Conservation (phyloP, 352 stramenopile genomes). For the Lagenidium giganteum region DNA sequence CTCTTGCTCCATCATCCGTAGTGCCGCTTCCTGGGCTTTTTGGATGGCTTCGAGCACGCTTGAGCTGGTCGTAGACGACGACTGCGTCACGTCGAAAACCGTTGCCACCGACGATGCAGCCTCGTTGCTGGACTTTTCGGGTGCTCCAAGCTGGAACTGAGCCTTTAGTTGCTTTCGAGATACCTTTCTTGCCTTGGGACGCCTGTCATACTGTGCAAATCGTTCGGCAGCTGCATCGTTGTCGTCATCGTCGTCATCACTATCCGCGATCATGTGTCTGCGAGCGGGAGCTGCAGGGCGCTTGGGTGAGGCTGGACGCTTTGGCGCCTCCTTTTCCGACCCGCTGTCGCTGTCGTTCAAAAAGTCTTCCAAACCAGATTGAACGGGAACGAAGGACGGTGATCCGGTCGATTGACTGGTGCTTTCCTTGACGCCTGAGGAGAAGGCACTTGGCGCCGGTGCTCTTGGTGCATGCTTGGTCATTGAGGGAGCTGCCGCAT, state of each 20-base stretch:
- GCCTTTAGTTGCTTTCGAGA: constrained; percentile 36
- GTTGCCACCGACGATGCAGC: constrained; percentile 12
- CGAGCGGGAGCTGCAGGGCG: background rate
- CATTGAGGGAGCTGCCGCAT: no score
- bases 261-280: constrained; percentile 2
- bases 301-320: background rate
- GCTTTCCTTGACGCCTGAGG: background rate
- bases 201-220: constrained; percentile 40
- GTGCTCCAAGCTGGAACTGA: constrained; percentile 30
- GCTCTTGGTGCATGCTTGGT: background rate
- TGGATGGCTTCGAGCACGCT: constrained; percentile 70
- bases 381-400: no score
- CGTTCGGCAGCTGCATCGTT: constrained; percentile 19
- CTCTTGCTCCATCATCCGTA: constrained; percentile 42
- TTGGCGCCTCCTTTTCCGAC: constrained; percentile 17
- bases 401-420: constrained; percentile 19
- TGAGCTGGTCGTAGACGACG: constrained; percentile 11
- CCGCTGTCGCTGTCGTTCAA: constrained; percentile 65
- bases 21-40: constrained; percentile 53
- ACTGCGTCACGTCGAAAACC: background rate
- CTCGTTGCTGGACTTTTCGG: background rate
- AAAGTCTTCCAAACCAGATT: constrained; percentile 61
- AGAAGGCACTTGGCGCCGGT: no score
- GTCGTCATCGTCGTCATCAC: constrained; percentile 25
- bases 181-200: constrained; percentile 24